Conservation (phyloP, 225 moss, liverwort and hornwort species). For the Polytrichum commune region DNA sequence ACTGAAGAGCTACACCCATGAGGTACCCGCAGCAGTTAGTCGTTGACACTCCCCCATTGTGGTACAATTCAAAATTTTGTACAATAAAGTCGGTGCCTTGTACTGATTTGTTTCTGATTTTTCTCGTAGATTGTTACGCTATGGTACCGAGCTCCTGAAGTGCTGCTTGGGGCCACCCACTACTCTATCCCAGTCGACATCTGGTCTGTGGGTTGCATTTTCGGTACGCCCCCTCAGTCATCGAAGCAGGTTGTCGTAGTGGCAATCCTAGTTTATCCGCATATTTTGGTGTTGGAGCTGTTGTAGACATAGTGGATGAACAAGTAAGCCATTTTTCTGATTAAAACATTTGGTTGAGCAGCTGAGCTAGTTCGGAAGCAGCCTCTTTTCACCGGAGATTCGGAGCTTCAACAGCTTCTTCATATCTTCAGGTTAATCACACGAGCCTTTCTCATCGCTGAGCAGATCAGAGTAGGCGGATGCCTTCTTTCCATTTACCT, state of each 20-base stretch:
- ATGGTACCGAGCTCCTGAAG: constrained; percentile 36
- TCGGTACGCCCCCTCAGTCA: constrained; percentile 12
- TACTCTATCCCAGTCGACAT: constrained; percentile 37
- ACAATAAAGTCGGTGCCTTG: neutral
- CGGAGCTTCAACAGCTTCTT: constrained; percentile 52
- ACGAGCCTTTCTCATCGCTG: no score
- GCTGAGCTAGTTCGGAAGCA: constrained; percentile 53
- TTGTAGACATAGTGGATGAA: no score
- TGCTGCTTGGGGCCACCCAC: constrained; percentile 35
- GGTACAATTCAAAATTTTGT: no score
- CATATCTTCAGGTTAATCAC: constrained; percentile 40
- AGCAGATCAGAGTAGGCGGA: neutral
- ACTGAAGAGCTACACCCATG: constrained; percentile 54
- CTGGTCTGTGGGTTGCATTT: constrained; percentile 36
- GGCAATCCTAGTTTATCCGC: neutral
- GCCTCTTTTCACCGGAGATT: constrained; percentile 54
- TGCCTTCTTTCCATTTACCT: neutral
- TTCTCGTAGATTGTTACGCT: constrained; percentile 31
- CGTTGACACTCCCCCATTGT: neutral
- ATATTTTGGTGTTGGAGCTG: no score
- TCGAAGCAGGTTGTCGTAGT: no score
- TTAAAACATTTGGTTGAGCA: constrained; percentile 5
- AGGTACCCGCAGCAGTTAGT: constrained; percentile 19
- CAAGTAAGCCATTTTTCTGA: no score
- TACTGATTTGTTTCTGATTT: neutral